Evolutionary conservation across 257 asterid species (phyloP), one percentile per base, ranked within the genome.

Genomic region (Capsicum baccatum): DNA sequence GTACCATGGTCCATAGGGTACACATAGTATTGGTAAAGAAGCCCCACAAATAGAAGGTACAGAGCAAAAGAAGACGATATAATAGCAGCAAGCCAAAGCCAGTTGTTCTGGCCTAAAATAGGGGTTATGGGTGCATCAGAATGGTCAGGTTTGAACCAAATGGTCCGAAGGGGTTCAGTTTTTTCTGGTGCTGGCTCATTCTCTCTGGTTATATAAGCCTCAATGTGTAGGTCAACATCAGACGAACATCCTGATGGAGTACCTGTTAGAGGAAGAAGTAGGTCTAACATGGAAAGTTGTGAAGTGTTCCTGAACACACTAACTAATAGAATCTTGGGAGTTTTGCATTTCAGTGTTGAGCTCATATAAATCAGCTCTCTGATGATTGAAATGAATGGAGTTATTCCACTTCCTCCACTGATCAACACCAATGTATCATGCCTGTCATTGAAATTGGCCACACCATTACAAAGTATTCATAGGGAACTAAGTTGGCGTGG

Each of bases 331-430:
- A 96, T 88, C 83, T 92, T 92, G 2, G 98, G 98, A 63, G 87
- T 88, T 79, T 88, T 89, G 91, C 81, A 85, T 83, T 92, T 91
- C 21, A 21, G 56, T 21, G 88, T 83, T n/a, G 97, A 73, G 88
- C 86, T 89, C 57, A 88, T 74, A 80, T 62, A 90, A 48, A 93
- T 85, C 33, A 96, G 94, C 83, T 96, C 99, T 84, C 92, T 84
- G 71, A 96, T 88, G 79, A 94, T 94, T 66, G 99, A 96, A 80
- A 96, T 91, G 87, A 93, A 92, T 13, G 99, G 99, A 17, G 99
- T 91, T 79, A 96, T 96, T 12, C 99, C 99, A 89, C 99, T 96
- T 60, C 99, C 99, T 88, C 99, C 99, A 80, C 99, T 93, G 35
- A 96, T 87, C 98, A 96, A 83, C 89, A 96, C 97, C 81, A 96